Conservation (phyloP, 1,139 yeast genomes). For the Protomyces lactucae-debilis region DNA sequence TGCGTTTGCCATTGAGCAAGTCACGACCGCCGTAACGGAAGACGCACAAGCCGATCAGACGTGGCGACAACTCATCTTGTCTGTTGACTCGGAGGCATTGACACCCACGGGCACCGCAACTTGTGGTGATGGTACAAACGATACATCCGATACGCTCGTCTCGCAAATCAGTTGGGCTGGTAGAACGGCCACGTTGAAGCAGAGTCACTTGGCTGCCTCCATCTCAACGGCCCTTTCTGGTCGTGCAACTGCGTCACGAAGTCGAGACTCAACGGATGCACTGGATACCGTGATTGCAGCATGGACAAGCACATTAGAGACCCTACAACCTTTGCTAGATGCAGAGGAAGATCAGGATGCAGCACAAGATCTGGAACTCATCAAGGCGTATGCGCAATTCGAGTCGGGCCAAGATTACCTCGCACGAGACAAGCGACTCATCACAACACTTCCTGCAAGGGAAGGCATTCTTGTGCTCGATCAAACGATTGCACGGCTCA, state of each 20-base stretch:
- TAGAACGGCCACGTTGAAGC: conserved; percentile 5
- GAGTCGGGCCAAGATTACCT: conserved; percentile 5
- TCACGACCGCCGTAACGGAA: not conserved
- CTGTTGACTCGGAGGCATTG: conserved; percentile 3
- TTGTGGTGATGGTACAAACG: not conserved
- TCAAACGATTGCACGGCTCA: conserved; percentile 2
- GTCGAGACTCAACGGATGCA: not conserved
- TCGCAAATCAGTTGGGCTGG: conserved; percentile 20
- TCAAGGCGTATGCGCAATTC: conserved; percentile 9
- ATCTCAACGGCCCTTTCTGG: conserved; percentile 16
- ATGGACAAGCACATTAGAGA: conserved; percentile 6
- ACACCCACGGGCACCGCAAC: not conserved
- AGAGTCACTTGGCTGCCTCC: conserved; percentile 7
- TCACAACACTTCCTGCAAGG: conserved; percentile 1
- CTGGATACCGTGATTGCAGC: conserved; percentile 8
- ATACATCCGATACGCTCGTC: not conserved
- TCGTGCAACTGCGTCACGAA: not conserved
- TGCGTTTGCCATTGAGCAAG: conserved; percentile 12
- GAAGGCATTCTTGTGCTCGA: conserved; percentile 21
- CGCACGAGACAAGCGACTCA: conserved; percentile 7
- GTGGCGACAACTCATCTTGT: conserved; percentile 6
- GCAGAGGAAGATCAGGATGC: conserved; percentile 18
- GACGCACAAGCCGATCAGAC: not conserved
- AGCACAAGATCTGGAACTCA: conserved; percentile 13
- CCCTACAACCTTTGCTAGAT: not conserved